These are phyloP conservation scores for Phlebopus sp. DNA, from an alignment of 1,284 basidiomycete genomes.

Conservation along the genomic window DNA sequence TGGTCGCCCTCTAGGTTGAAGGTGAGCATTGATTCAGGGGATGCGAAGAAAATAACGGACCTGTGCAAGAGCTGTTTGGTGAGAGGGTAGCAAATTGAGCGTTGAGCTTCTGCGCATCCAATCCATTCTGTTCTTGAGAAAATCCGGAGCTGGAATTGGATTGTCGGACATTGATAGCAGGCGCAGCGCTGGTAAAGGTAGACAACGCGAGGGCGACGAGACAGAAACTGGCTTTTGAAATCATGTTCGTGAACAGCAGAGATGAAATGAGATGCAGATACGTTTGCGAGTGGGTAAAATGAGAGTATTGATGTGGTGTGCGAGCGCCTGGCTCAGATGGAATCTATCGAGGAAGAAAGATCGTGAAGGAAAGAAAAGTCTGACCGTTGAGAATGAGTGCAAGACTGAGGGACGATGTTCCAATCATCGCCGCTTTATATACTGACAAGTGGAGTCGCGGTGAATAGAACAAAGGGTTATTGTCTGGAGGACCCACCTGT, in stretches of 20 bases:
- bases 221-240: constrained; percentile 1
- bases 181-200: constrained; percentile 5
- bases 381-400: neutral
- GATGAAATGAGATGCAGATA: neutral
- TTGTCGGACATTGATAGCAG: constrained; percentile 2
- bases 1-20: constrained; percentile 36
- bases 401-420: constrained; percentile 1
- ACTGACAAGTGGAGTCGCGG: constrained; percentile 2
- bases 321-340: constrained; percentile 11
- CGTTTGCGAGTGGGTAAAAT: neutral
- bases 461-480: constrained; percentile 4
- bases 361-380: neutral
- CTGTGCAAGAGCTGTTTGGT: constrained; percentile 35
- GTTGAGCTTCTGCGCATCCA: constrained; percentile 42
- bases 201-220: constrained; percentile 4
- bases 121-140: constrained; percentile 31
- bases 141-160: constrained; percentile 19
- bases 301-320: neutral
- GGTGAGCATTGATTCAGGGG: constrained; percentile 1
- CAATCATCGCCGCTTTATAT: constrained; percentile 5
- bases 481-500: constrained; percentile 3
- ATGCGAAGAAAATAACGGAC: constrained; percentile 26
- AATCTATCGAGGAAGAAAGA: constrained; percentile 1
- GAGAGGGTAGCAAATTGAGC: constrained; percentile 35
- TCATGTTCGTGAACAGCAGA: neutral